Percentiles rank a stretch among this genome's conserved stretches.
Evolutionary conservation across 1,284 basidiomycete species (phyloP).

Genomic region (Heterobasidion annosum): DNA sequence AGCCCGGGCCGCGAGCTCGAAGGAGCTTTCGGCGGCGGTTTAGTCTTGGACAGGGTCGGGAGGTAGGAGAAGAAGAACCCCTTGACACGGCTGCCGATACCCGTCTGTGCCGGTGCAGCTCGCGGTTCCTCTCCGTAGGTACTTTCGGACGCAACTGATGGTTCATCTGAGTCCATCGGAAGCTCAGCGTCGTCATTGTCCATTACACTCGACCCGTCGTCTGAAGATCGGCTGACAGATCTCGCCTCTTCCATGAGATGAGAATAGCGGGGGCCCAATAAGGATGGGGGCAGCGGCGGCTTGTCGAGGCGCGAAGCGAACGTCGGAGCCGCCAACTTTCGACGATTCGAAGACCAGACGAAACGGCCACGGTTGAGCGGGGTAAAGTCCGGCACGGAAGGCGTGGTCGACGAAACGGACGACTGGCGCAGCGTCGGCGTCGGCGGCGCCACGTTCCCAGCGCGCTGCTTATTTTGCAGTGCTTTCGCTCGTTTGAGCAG

Average conservation of each 20-base stretch:
- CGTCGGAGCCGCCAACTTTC: slow-evolving; percentile 6
- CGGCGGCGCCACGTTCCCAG: slow-evolving; percentile 47
- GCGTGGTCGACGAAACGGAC: slow-evolving; percentile 10
- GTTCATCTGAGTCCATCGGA: slow-evolving; percentile 1
- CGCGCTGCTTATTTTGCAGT: slow-evolving; percentile 52
- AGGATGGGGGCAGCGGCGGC: slow-evolving; percentile 21
- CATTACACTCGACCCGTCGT: neutral
- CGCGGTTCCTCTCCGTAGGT: neutral
- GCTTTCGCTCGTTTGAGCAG: slow-evolving; percentile 45
- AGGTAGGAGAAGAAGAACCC: slow-evolving; percentile 55
- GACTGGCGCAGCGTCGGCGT: slow-evolving; percentile 19
- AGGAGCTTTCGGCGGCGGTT: slow-evolving; percentile 10
- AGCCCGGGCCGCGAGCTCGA: slow-evolving; percentile 21
- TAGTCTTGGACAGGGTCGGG: slow-evolving; percentile 34
- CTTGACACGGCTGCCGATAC: slow-evolving; percentile 25
- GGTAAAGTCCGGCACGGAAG: slow-evolving; percentile 40
- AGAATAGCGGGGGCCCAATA: slow-evolving; percentile 46
- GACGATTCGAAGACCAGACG: neutral
- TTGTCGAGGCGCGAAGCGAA: slow-evolving; percentile 5
- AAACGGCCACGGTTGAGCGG: slow-evolving; percentile 21
- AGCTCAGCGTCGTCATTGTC: slow-evolving; percentile 4
- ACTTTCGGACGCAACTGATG: neutral
- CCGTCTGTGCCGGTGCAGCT: slow-evolving; percentile 4
- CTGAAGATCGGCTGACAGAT: slow-evolving; percentile 20
- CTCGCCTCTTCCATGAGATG: slow-evolving; percentile 46